These are phyloP conservation scores for Colletotrichum gloeosporioides DNA, from an alignment of 2,329 filamentous ascomycete species.

Conservation along the genomic window DNA sequence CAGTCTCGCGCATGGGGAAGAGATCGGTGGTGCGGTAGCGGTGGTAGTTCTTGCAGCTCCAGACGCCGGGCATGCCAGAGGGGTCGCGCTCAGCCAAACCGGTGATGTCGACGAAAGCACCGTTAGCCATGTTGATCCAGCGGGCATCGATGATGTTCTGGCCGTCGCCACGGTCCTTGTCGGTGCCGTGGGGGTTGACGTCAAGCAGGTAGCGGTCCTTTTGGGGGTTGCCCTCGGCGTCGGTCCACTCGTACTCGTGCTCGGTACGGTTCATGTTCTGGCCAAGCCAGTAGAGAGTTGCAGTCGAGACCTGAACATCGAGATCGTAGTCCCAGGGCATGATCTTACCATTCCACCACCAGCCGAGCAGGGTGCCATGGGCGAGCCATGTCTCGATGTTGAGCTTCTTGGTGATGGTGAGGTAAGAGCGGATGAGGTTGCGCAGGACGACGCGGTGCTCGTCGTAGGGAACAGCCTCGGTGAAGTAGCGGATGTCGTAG, in stretches of 20 bases:
- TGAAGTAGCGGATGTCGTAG: conserved; percentile 77
- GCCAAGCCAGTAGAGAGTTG: conserved; percentile 70
- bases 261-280: conserved; percentile 72
- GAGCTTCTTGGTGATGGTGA: conserved; percentile 67
- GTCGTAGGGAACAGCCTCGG: conserved; percentile 65
- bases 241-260: conserved; percentile 57
- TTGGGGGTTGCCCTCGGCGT: conserved; percentile 47
- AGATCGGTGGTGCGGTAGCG: conserved; percentile 73
- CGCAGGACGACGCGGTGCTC: conserved; percentile 70
- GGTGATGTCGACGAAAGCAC: conserved; percentile 85
- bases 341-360: conserved; percentile 85
- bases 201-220: conserved; percentile 72
- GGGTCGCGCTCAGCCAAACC: conserved; percentile 73
- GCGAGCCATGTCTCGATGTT: conserved; percentile 85
- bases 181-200: conserved; percentile 73
- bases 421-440: conserved; percentile 76
- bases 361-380: conserved; percentile 82
- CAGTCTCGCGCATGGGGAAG: conserved; percentile 75
- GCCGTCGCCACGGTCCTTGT: conserved; percentile 68
- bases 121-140: conserved; percentile 79
- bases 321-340: conserved; percentile 88
- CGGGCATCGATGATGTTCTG: conserved; percentile 83
- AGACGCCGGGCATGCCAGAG: conserved; percentile 63
- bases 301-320: conserved; percentile 77
- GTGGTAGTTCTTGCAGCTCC: conserved; percentile 84